Evolutionary conservation across 202 grass and related monocot genomes (phyloP), one percentile per base, ranked within the genome.

Genomic region (Elaeis oleifera): DNA sequence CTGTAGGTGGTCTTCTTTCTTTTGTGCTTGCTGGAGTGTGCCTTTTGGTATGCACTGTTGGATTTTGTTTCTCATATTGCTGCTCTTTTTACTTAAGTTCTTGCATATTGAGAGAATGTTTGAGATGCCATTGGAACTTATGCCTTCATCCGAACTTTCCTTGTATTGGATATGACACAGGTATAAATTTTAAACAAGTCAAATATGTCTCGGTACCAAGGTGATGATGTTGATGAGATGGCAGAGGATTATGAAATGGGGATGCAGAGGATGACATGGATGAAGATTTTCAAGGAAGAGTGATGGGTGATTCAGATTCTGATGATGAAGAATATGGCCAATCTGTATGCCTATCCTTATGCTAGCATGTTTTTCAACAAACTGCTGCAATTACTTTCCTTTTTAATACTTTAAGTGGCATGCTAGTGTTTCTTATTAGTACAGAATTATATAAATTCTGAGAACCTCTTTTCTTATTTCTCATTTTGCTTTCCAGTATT

Each of bases 251-350:
- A 59, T 64, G 63, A 71, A 27, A 69, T 75, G 65, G 72, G 18
- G 78, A 70, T 63, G 56, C 61, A 67, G 71, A 80, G 23, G 58
- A 81, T 58, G 71, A 75, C 58, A 58, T 74, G 65, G 71, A 81
- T 36, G 78, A 70, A 63, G 78, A 81, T 29, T 81, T 63, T 56
- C 55, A 67, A 5, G 65, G 59, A 54, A 68, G 69, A 54, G 63
- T 32, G 11, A 61, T 75, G 24, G 28, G 61, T 5, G 51, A 53
- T 70, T 69, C 63, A 63, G 71, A 81, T 81, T 81, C 71, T 64
- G 78, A 81, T 8, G 78, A 75, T 27, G 78, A 70, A 63, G 70
- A 29, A 28, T 53, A 49, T 53, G 73, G 56, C 17, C 56, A 57
- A 51, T 74, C 20, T 56, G 54, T 59, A 68, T 31, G 25, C 39